These are phyloP conservation scores for Chaetomidium leptoderma DNA, from an alignment of 495 filamentous ascomycete genomes.

Conservation along the genomic window DNA sequence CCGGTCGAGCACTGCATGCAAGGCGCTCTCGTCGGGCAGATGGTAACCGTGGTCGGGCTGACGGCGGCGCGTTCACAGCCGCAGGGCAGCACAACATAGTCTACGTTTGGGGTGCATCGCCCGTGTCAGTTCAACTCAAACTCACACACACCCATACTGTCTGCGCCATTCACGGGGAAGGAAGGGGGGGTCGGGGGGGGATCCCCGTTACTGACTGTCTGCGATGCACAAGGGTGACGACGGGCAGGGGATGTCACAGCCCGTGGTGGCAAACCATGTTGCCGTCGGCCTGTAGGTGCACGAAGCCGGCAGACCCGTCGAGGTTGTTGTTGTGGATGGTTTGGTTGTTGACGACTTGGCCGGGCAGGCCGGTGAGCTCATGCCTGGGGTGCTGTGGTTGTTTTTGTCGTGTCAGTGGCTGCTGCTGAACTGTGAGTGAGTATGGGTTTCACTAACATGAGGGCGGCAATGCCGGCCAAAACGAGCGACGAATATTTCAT, in stretches of 20 bases:
- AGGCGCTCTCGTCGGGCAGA: slow-evolving; percentile 21
- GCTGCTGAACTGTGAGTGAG: neutral
- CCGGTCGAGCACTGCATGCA: slow-evolving; percentile 20
- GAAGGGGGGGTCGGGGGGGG: neutral
- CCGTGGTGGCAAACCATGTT: slow-evolving; percentile 9
- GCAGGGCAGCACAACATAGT: slow-evolving; percentile 19
- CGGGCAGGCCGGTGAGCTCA: slow-evolving; percentile 6
- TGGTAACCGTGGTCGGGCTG: slow-evolving; percentile 19
- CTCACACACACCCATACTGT: neutral
- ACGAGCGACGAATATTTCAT: neutral
- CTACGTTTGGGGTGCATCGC: neutral
- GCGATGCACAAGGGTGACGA: slow-evolving; percentile 2
- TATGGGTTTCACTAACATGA: slow-evolving; percentile 3
- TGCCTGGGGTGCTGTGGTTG: slow-evolving; percentile 3
- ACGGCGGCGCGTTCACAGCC: slow-evolving; percentile 20
- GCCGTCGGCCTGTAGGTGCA: slow-evolving; percentile 17
- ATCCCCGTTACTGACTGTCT: slow-evolving; percentile 2
- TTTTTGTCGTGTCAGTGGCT: neutral
- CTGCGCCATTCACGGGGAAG: too few relatives aligned
- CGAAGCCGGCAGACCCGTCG: slow-evolving; percentile 6
- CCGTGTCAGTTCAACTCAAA: neutral
- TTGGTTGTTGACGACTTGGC: neutral
- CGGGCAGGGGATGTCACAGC: slow-evolving; percentile 13
- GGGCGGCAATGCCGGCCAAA: neutral
- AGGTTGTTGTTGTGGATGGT: neutral